phyloP scores from a whole-genome alignment of 177 flowering plant species.

The Vitis hybrid region DNA sequence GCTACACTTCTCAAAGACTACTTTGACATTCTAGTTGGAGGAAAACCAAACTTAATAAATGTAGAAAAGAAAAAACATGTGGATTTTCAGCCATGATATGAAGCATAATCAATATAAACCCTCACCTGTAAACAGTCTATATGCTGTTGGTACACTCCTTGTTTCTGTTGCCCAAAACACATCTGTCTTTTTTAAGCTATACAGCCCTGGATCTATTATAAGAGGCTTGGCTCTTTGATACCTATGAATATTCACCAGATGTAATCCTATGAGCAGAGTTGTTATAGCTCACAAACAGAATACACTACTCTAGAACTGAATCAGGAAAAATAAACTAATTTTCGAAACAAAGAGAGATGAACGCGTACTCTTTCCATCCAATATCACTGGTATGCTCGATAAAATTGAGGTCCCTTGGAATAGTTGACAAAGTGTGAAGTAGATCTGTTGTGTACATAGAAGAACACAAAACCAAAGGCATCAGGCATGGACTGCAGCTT shows the following conservation, averaged over 20 bases:
- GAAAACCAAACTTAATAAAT: not conserved
- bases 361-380: slow-evolving; percentile 84
- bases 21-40: not conserved
- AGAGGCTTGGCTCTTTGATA: slow-evolving; percentile 82
- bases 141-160: slow-evolving; percentile 72
- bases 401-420: slow-evolving; percentile 74
- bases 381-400: slow-evolving; percentile 90
- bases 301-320: not conserved
- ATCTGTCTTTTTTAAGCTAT: slow-evolving; percentile 60
- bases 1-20: not conserved
- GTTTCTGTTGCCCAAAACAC: slow-evolving; percentile 75
- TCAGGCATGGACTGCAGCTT: not conserved
- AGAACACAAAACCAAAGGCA: slow-evolving; percentile 3
- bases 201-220: slow-evolving; percentile 85
- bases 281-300: not conserved
- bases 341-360: slow-evolving; percentile 4
- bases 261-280: slow-evolving; percentile 1
- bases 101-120: not conserved
- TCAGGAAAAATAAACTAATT: not conserved
- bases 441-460: slow-evolving; percentile 47
- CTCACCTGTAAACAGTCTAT: slow-evolving; percentile 81
- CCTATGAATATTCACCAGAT: slow-evolving; percentile 27
- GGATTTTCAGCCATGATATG: not conserved
- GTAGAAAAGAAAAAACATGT: not conserved
- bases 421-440: slow-evolving; percentile 51